Conservation (phyloP, 768 basidiomycete species). For the Crassisporium funariophilum region DNA sequence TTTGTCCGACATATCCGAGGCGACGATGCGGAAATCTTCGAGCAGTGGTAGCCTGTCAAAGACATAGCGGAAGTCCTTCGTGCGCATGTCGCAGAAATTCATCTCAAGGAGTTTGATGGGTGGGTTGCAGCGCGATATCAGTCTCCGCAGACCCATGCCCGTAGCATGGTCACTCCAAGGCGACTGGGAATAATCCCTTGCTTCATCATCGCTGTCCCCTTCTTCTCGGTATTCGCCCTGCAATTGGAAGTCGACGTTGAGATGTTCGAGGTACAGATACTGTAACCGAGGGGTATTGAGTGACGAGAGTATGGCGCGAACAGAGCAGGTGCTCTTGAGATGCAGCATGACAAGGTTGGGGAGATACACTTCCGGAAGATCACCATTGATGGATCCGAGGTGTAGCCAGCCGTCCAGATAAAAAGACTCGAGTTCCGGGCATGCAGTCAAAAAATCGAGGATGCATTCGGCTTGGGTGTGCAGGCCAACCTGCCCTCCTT, state of each 20-base stretch:
- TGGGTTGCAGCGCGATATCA: conserved; percentile 62
- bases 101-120: conserved; percentile 69
- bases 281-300: conserved; percentile 61
- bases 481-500: conserved; percentile 40
- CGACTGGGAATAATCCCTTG: conserved; percentile 72
- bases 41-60: conserved; percentile 58
- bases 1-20: conserved; percentile 79
- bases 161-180: conserved; percentile 77
- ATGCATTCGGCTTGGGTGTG: conserved; percentile 50
- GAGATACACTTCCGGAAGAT: conserved; percentile 50
- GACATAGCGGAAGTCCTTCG: conserved; percentile 74
- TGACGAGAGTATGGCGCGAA: conserved; percentile 65
- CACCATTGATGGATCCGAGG: conserved; percentile 35
- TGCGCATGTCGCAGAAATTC: conserved; percentile 84
- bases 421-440: conserved; percentile 63
- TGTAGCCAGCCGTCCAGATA: conserved; percentile 55
- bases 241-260: conserved; percentile 64
- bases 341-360: conserved; percentile 60
- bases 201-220: conserved; percentile 78
- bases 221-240: conserved; percentile 43
- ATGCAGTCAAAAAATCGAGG: conserved; percentile 61
- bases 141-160: conserved; percentile 74
- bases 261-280: conserved; percentile 62
- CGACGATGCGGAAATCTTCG: conserved; percentile 71
- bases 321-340: conserved; percentile 59